Conservation (phyloP, 148 eudicot genomes). For the Chenopodium album region DNA sequence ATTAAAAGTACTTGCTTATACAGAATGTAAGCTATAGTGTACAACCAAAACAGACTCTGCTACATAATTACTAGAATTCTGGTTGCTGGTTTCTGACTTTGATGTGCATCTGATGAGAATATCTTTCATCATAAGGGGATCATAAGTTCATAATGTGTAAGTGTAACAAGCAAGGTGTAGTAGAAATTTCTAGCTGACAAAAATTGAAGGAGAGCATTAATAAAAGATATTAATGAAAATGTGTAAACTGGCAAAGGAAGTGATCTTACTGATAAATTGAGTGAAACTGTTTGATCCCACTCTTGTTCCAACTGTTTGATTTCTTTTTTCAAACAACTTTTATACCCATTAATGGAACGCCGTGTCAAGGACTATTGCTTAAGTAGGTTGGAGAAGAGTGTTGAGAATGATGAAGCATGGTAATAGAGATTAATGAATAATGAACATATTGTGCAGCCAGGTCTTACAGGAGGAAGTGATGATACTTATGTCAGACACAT, state of each 20-base stretch:
- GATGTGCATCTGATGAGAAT: not conserved
- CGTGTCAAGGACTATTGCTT: not conserved
- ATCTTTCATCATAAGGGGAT: not conserved
- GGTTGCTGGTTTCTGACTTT: not conserved
- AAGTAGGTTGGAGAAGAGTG: not conserved
- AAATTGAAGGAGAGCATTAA: not conserved
- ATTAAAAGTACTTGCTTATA: no score
- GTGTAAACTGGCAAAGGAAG: not conserved
- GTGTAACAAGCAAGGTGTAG: not conserved
- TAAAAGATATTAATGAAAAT: no score
- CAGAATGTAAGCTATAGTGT: not conserved
- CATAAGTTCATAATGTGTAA: not conserved
- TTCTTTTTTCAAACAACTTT: not conserved
- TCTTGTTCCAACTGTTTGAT: not conserved
- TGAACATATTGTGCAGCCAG: slow-evolving; percentile 59
- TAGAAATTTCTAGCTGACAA: not conserved
- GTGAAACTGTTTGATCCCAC: not conserved
- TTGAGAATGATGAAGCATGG: not conserved
- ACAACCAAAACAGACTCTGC: not conserved
- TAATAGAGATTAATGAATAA: not conserved
- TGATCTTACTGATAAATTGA: not conserved
- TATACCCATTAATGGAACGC: not conserved
- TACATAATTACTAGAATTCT: not conserved
- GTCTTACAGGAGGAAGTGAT: slow-evolving; percentile 91
- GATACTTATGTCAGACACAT: slow-evolving; percentile 89